Evolutionary conservation across 345 rosid genomes (phyloP).

Genomic region (Boechera retrofracta): DNA sequence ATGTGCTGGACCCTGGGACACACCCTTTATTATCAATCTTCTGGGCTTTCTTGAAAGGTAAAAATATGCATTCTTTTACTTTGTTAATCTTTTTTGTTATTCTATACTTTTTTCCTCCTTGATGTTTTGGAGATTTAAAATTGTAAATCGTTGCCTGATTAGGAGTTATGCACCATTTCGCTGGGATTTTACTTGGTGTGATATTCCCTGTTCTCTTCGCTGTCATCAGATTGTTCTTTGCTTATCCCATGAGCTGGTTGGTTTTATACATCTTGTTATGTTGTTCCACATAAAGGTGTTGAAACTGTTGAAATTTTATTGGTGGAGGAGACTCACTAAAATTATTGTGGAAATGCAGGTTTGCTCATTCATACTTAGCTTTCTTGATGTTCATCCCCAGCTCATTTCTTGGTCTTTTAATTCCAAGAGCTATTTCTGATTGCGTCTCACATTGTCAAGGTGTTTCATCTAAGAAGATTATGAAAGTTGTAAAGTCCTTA

Average conservation of each 20-base stretch:
- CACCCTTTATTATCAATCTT: slow-evolving; percentile 56
- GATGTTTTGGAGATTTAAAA: slow-evolving; percentile 26
- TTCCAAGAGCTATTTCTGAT: slow-evolving; percentile 66
- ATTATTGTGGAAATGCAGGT: slow-evolving; percentile 65
- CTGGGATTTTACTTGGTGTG: slow-evolving; percentile 70
- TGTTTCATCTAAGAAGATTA: slow-evolving; percentile 57
- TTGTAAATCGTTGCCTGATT: slow-evolving; percentile 39
- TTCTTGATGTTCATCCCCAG: slow-evolving; percentile 85
- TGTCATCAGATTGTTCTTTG: slow-evolving; percentile 70
- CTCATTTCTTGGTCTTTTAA: slow-evolving; percentile 77
- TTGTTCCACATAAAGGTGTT: slow-evolving; percentile 13
- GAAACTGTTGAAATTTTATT: slow-evolving; percentile 8
- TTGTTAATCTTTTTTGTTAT: background rate
- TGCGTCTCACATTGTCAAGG: slow-evolving; percentile 64
- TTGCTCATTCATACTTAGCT: slow-evolving; percentile 87
- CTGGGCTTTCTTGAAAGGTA: slow-evolving; percentile 80
- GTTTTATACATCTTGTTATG: slow-evolving; percentile 31
- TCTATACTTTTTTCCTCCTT: slow-evolving; percentile 21
- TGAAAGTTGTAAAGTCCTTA: slow-evolving; percentile 65
- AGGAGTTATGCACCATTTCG: slow-evolving; percentile 77
- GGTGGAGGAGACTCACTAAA: slow-evolving; percentile 21
- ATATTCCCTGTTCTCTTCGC: slow-evolving; percentile 74
- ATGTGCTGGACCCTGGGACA: slow-evolving; percentile 53
- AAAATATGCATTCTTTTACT: slow-evolving; percentile 7
- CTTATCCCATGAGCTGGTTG: slow-evolving; percentile 87